A percentile compares a stretch with the other conserved stretches of the same genome.
phyloP scores from a whole-genome alignment of 441 rosid genomes.

The Kokia cookei region DNA sequence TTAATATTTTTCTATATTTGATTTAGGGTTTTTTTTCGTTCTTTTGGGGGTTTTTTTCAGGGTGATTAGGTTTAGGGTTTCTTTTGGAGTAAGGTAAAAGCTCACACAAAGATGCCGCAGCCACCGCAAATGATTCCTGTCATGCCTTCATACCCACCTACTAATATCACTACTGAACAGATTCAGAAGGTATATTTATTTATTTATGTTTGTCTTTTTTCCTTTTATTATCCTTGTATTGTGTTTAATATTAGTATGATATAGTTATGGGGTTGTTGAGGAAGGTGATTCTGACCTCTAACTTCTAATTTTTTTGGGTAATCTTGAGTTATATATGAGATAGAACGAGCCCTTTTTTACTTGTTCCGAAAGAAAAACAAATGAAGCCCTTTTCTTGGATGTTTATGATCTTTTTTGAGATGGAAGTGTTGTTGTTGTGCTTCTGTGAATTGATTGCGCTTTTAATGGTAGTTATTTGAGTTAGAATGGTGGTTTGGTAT shows the following conservation, averaged over 20 bases:
- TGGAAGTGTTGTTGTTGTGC: conserved; percentile 2
- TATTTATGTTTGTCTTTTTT: background rate
- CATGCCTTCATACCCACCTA: conserved; percentile 65
- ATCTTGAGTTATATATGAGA: background rate
- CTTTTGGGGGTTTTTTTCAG: background rate
- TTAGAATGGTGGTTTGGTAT: background rate
- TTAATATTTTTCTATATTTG: background rate
- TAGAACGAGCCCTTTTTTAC: background rate
- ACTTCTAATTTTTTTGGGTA: background rate
- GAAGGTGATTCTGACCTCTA: background rate
- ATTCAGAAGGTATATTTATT: conserved; percentile 74
- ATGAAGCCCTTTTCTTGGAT: background rate
- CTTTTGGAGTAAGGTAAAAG: background rate
- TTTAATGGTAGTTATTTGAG: background rate
- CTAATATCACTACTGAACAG: conserved; percentile 94
- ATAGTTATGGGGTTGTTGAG: background rate
- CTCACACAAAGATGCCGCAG: conserved; percentile 76
- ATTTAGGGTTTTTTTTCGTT: background rate
- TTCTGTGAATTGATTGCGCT: background rate
- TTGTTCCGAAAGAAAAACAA: background rate
- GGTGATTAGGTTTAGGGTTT: conserved; percentile 14
- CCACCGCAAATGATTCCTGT: conserved; percentile 82
- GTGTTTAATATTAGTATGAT: background rate
- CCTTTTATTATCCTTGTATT: background rate
- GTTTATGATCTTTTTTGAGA: background rate